These are phyloP conservation scores for Rubia yunnanensis DNA, from an alignment of 257 asterid species.

Conservation along the genomic window DNA sequence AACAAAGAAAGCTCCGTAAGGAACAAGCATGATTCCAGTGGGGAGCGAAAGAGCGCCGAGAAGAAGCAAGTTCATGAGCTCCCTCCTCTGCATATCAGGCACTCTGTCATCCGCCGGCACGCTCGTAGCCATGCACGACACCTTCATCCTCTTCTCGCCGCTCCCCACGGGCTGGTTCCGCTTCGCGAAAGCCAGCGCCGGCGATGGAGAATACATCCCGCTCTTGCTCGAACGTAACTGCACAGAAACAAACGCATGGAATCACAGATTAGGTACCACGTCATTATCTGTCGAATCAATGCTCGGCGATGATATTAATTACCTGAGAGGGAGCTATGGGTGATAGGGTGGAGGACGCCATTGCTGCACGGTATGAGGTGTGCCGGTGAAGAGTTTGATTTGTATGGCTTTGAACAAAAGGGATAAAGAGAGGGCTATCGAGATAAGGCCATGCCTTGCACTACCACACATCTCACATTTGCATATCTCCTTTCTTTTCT, in stretches of 20 bases:
- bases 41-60: slow-evolving; percentile 78
- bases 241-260: not conserved
- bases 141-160: slow-evolving; percentile 37
- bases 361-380: slow-evolving; percentile 14
- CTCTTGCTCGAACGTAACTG: slow-evolving; percentile 65
- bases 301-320: not conserved
- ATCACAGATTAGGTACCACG: no score
- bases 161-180: slow-evolving; percentile 13
- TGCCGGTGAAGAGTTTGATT: not conserved
- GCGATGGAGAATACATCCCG: slow-evolving; percentile 31
- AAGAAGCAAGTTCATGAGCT: slow-evolving; percentile 74
- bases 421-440: slow-evolving; percentile 2
- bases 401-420: slow-evolving; percentile 11
- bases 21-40: slow-evolving; percentile 55
- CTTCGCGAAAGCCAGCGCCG: slow-evolving; percentile 21
- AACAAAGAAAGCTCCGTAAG: slow-evolving; percentile 72
- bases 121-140: slow-evolving; percentile 83
- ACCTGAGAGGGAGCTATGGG: slow-evolving; percentile 50
- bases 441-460: slow-evolving; percentile 19
- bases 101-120: slow-evolving; percentile 74
- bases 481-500: not conserved
- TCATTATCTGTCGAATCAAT: not conserved
- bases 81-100: slow-evolving; percentile 87
- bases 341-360: slow-evolving; percentile 58
- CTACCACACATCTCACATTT: slow-evolving; percentile 29